Percentiles rank a stretch among this genome's conserved stretches.
phyloP scores from a whole-genome alignment of 2,329 filamentous ascomycete genomes.

The Microascus cirrosus region DNA sequence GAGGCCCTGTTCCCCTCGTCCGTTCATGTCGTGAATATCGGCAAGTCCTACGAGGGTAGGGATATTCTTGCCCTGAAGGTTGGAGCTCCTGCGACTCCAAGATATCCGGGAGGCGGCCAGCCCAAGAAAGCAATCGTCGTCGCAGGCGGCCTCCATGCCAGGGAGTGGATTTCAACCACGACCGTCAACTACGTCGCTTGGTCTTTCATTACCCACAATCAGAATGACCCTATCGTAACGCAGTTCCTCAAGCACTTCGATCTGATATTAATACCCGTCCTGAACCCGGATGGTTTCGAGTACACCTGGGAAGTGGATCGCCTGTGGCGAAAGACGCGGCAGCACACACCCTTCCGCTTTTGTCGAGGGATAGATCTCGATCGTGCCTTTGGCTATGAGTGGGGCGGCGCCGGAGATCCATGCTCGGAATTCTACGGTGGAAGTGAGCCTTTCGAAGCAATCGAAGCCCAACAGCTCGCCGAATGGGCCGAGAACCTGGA shows the following conservation, averaged over 20 bases:
- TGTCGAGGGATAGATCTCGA: constrained; percentile 87
- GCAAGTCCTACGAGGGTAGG: constrained; percentile 78
- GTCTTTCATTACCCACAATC: constrained; percentile 74
- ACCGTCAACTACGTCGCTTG: constrained; percentile 88
- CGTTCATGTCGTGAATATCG: constrained; percentile 63
- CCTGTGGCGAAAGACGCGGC: constrained; percentile 89
- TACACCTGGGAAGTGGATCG: constrained; percentile 90
- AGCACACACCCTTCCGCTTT: constrained; percentile 69
- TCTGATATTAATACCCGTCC: constrained; percentile 74
- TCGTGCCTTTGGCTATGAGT: constrained; percentile 73
- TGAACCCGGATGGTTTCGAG: constrained; percentile 90
- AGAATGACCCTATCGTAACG: constrained; percentile 59
- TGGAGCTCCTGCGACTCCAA: constrained; percentile 37
- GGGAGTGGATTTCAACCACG: constrained; percentile 92
- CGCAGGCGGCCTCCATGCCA: constrained; percentile 77
- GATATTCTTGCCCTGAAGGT: constrained; percentile 75
- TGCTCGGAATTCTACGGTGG: constrained; percentile 90
- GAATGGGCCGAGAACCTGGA: constrained; percentile 78
- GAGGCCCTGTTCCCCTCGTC: constrained; percentile 82
- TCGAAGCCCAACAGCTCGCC: constrained; percentile 65
- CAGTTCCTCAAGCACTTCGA: constrained; percentile 76
- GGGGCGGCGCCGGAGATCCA: constrained; percentile 56
- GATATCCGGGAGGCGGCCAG: constrained; percentile 22
- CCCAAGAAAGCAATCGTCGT: constrained; percentile 69
- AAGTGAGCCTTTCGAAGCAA: constrained; percentile 68